These are phyloP conservation scores for Tardiomyces depauwii DNA, from an alignment of 1,139 yeast genomes.

Conservation along the genomic window DNA sequence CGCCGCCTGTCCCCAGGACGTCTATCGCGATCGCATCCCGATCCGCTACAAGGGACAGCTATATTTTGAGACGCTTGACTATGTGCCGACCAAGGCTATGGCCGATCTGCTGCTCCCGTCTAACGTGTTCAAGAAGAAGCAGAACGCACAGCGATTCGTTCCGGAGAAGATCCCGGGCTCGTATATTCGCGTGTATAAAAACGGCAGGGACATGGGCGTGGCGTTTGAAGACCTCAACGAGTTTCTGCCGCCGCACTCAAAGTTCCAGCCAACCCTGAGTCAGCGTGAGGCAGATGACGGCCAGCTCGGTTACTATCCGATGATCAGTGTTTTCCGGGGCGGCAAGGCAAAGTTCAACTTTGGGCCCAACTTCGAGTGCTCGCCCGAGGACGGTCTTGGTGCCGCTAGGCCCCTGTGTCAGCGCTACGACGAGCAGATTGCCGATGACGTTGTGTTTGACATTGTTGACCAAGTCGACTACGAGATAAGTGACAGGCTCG, in stretches of 20 bases:
- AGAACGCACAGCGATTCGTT: constrained; percentile 12
- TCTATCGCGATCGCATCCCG: constrained; percentile 74
- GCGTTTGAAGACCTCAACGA: constrained; percentile 62
- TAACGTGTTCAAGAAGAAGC: constrained; percentile 13
- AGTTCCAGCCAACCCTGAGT: constrained; percentile 15
- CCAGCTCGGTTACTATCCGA: constrained; percentile 81
- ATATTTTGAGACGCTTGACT: constrained; percentile 81
- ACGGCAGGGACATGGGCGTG: constrained; percentile 57
- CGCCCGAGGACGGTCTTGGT: constrained; percentile 24
- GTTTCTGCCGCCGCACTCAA: constrained; percentile 65
- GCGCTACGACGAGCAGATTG: constrained; percentile 56
- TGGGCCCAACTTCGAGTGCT: constrained; percentile 50
- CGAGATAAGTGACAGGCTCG: constrained; percentile 35
- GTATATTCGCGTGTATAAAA: constrained; percentile 55
- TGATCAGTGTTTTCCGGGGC: constrained; percentile 69
- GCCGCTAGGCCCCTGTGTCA: constrained; percentile 37
- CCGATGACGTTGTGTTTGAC: constrained; percentile 80
- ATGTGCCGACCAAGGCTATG: constrained; percentile 64
- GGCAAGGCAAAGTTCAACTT: constrained; percentile 65
- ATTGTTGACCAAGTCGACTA: constrained; percentile 77
- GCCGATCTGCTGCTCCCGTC: constrained; percentile 42
- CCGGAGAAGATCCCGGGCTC: constrained; percentile 40
- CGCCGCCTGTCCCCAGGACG: constrained; percentile 17
- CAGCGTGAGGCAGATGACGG: constrained; percentile 59
- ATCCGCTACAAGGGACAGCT: constrained; percentile 68